Conservation (phyloP, 495 filamentous ascomycete species). For the Lepraria neglecta region DNA sequence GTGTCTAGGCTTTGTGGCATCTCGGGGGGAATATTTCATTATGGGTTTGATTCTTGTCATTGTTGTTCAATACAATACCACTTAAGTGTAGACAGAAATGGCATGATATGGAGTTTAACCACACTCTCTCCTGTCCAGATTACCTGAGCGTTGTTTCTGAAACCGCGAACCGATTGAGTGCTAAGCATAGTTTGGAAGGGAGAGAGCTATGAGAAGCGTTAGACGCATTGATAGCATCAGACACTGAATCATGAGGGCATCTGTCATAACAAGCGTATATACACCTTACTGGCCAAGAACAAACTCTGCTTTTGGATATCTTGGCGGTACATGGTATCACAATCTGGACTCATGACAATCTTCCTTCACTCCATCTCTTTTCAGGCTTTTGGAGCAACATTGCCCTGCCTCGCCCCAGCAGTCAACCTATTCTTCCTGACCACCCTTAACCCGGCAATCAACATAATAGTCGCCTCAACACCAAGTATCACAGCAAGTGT, state of each 20-base stretch:
- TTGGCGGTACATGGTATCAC: no score
- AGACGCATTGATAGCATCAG: neutral
- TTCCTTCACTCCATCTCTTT: neutral
- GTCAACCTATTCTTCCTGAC: conserved; percentile 33
- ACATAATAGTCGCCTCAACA: conserved; percentile 41
- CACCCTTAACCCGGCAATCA: conserved; percentile 41
- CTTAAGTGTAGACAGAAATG: neutral
- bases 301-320: no score
- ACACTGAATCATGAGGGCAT: neutral
- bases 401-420: neutral
- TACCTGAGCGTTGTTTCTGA: no score
- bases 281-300: neutral
- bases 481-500: conserved; percentile 51
- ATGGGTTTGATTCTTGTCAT: neutral
- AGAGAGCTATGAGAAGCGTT: neutral
- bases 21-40: neutral
- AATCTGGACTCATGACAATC: neutral
- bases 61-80: neutral
- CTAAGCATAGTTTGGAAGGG: neutral
- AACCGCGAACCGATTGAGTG: no score
- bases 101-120: neutral
- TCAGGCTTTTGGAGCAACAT: neutral
- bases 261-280: neutral
- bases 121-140: neutral
- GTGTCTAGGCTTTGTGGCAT: neutral